Base-by-base conservation (phyloP, 495 filamentous ascomycete genomes). In the Podospora appendiculata region DNA sequence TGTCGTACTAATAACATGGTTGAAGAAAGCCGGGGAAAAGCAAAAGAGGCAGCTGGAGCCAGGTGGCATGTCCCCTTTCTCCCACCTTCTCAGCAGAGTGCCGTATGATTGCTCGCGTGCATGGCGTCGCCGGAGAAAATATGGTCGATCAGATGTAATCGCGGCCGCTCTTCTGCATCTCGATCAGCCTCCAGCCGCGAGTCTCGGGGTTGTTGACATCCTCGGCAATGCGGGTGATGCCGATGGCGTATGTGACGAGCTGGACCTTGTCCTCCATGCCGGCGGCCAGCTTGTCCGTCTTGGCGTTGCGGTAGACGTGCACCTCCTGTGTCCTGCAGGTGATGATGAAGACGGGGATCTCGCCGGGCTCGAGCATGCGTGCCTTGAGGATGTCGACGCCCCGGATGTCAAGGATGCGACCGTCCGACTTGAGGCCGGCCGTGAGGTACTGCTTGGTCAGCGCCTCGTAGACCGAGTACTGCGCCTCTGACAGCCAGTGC, bases 201-300 rank as follows among this genome's bases (percentile, higher is more conserved):
- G 93, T 98, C 70, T 98, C 93, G 1, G 89, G 89, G 70, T 97
- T 97, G 73, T 82, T 91, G 50, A 97, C 93, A 57, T 98, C 93
- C 61, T 98, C 93, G 18, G 92, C 79, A 38, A 95, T 82, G 50
- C 93, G 77, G 2, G 93, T 97, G 49, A 97, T 84, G 49, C 93
- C 93, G 58, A 98, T 97, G 41, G 91, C 93, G 59, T 98, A 98
- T 1, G 94, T 96, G 56, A 98, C 93, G 52, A 94, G 85, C 68
- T 96, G 92, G 33, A 98, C 93, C 71, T 38, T 91, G 70, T 98
- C 93, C 68, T 98, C 94, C 89, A 96, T 96, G 33, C 93, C 93
- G n/a, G 93, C 93, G 16, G 90, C 90, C 40, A 98, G 80, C 59
- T 96, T 77, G 51, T 81, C 80, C 0, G 88, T 86, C 77, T 98